Evolutionary conservation across 257 asterid genomes (phyloP), one percentile per base, ranked within the genome.

Genomic region (Solanum etuberosum): DNA sequence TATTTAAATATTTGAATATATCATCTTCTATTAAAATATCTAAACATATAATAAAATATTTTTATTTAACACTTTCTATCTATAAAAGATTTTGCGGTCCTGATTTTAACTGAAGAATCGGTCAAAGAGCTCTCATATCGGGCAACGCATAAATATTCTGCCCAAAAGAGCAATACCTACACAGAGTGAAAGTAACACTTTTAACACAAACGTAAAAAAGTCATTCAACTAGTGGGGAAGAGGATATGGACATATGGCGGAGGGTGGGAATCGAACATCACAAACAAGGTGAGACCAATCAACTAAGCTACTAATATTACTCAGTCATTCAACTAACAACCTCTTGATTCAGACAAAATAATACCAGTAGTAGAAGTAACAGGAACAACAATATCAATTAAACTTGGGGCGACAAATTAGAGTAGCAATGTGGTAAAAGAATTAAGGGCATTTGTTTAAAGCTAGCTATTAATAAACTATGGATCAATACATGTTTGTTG

Each of bases 301-400:
- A 0, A 20, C 11, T 54, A 54, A 6, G 0, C 0, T 54, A 54
- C 11, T 20, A 54, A 20, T 25, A 54, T 7, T 54, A 54, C 0
- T 4, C 11, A 0, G 10, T 54, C n/a, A 2, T 54, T 0, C 25
- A 20, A 54, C 25, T 54, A 2, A 20, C 0, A 11, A 54, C 63
- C 63, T 54, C n/a, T 54, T 54, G 63, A 54, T 54, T 18, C n/a
- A 18, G 65, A 54, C 0, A 18, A 54, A 54, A 20, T 54, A 54
- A 54, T 54, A 54, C 65, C 25, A 20, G 25, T 54, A 54, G 63
- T 20, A 54, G 63, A 54, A 54, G 63, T 54, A 20, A 20, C 11
- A 20, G 65, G 65, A 54, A 54, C 65, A 54, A 54, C 65, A 57
- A 57, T 57, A 57, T 54, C 2, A 57, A 57, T 6, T 57, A 57